A percentile compares a stretch with the other conserved stretches of the same genome.
phyloP scores from a whole-genome alignment of 768 basidiomycete genomes.

The Aureoboletus auriporus region DNA sequence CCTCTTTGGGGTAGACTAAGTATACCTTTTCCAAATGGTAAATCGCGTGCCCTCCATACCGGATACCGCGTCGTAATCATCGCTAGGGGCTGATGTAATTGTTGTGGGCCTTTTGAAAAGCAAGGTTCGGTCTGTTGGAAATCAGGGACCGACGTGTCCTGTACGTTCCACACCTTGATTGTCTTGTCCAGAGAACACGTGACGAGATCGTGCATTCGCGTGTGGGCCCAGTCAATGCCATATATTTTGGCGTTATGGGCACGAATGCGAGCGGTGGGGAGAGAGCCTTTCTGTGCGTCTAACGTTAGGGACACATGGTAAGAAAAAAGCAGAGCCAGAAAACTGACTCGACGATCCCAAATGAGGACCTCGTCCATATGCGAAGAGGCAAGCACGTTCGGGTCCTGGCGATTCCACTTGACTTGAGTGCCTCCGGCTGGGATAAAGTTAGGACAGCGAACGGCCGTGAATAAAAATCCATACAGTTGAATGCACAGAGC shows the following conservation, averaged over 20 bases:
- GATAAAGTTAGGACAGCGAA: not conserved
- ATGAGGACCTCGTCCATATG: conserved; percentile 84
- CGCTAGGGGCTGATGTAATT: conserved; percentile 36
- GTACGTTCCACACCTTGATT: conserved; percentile 76
- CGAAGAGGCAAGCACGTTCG: conserved; percentile 83
- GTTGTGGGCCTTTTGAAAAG: conserved; percentile 8
- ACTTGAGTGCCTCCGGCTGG: conserved; percentile 89
- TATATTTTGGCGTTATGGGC: conserved; percentile 94
- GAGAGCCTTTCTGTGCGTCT: conserved; percentile 71
- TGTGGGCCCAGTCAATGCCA: conserved; percentile 94
- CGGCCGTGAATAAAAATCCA: conserved; percentile 7
- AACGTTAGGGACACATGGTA: conserved; percentile 4
- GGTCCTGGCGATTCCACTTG: conserved; percentile 92
- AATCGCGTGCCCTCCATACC: conserved; percentile 88
- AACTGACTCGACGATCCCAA: conserved; percentile 88
- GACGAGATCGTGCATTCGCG: conserved; percentile 69
- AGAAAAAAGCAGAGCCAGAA: not conserved
- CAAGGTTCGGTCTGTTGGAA: conserved; percentile 8
- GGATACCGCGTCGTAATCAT: conserved; percentile 78
- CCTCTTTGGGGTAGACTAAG: conserved; percentile 87
- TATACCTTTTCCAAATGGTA: conserved; percentile 90
- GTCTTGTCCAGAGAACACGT: conserved; percentile 95
- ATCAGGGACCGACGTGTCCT: conserved; percentile 18
- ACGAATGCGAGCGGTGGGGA: conserved; percentile 67
- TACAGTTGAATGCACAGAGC: conserved; percentile 55